Evolutionary conservation across 352 stramenopile genomes (phyloP), one percentile per base, ranked within the genome.

Genomic region (Peronospora destructor): DNA sequence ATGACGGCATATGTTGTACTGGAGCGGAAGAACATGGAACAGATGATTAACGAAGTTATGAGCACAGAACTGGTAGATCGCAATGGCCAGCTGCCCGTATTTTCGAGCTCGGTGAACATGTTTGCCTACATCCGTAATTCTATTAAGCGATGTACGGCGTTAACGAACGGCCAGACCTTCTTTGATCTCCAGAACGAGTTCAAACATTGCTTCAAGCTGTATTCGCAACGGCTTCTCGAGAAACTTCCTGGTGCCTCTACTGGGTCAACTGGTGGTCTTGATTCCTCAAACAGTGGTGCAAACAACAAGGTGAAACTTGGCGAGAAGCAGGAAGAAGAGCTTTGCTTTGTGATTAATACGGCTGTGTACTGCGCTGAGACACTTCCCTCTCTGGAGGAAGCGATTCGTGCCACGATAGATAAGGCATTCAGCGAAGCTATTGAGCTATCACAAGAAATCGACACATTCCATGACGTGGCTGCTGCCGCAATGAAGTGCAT

Each of bases 41-140:
- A 85, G 57, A 94, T 98, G 77, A 79, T 98, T 28, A 59, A 75
- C 25, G 77, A 96, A 59, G 85, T 95, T 29, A 81, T 95, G 61
- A 87, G 76, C 56, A 84, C 95, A 39, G 88, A 97, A 45, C 88
- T 97, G 4, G 91, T 98, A 19, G 94, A 98, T 62, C 86, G 80
- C 34, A 95, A 98, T 28, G 94, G 95, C 9, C 91, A 96, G 41
- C 68, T 98, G 13, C 91, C 95, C 0, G 93, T 98, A 6, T 98
- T 99, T 58, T 97, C 87, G 2, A 97, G 88, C 29, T 98, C 94
- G 2, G 96, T 97, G 13, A 97, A 97, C 56, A 91, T 99, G 56
- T 99, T 99, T 59, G 89, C 97, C 35, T 98, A 99, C 73, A 98
- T 99, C 54, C 97, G 98, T 43, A 98, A 97, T 50, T 97, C 92